Evolutionary conservation across 1,284 basidiomycete genomes (phyloP), one percentile per base, ranked within the genome.

Genomic region (Exobasidium cylindrosporum): DNA sequence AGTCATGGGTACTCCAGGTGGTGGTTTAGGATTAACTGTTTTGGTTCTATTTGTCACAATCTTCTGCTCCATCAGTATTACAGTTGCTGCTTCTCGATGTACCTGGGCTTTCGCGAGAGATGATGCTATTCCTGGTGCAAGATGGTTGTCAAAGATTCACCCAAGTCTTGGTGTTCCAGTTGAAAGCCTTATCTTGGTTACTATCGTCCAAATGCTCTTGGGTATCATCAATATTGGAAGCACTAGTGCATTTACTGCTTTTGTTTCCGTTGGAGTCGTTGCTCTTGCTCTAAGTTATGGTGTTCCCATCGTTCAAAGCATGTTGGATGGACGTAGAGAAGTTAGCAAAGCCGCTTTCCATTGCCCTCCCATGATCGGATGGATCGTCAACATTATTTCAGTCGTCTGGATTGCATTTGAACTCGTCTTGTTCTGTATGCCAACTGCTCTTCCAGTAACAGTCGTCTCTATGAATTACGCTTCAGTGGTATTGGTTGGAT

Each of bases 391-490:
- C 21, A 1, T n/a, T 23, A 31, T 63, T 21, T 26, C 21, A 11
- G 4, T 60, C 4, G 21, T 45, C 26, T 63, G 61, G 61, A 61
- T 63, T 45, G 1, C 17, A 23, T 63, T 63, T 24, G 59, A 63
- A 40, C n/a, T 57, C 21, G 61, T 63, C 7, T 50, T 63, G 17
- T 63, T 63, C 35, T 60, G 35, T 32, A 63, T 63, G 61, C 59
- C 59, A n/a, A 60, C 43, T 21, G 26, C 61, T 29, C 21, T 61
- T 24, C 59, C 61, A 3, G 30, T 29, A 13, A 63, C 61, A 17
- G 29, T 31, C 4, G 35, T 21, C 14, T 28, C 59, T 24, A 63
- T 61, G 61, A 63, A 63, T 44, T 63, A 63, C 44, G 55, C 61
- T 21, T 63, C 61, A 1, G 61, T 63, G 11, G 61, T 63, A 14